These are phyloP conservation scores for Spathaspora passalidarum DNA, from an alignment of 805 yeast species.

Conservation along the genomic window DNA sequence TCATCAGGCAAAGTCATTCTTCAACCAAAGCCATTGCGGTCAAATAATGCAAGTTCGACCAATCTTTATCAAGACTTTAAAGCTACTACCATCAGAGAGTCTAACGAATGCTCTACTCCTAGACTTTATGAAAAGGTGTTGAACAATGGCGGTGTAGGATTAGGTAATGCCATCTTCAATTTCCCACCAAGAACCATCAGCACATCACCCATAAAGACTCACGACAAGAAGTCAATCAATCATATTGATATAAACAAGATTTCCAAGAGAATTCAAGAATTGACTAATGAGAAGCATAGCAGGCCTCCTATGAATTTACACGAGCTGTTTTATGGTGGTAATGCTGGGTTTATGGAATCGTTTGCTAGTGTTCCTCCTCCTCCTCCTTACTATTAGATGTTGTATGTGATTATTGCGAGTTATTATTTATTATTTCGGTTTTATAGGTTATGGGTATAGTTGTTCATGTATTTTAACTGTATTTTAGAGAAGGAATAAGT, in stretches of 20 bases:
- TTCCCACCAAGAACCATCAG: slow-evolving; percentile 19
- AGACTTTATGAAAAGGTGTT: slow-evolving; percentile 15
- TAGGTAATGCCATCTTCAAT: slow-evolving; percentile 33
- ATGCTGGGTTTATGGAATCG: slow-evolving; percentile 9
- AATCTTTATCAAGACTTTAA: slow-evolving; percentile 6
- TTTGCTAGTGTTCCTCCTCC: slow-evolving; percentile 8
- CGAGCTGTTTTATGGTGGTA: background rate
- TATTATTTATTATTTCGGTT: background rate
- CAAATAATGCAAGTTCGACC: background rate
- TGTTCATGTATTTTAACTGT: background rate
- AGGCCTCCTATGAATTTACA: background rate
- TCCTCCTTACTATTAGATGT: slow-evolving; percentile 10
- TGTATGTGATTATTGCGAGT: background rate
- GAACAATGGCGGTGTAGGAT: slow-evolving; percentile 23
- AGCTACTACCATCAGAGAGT: background rate
- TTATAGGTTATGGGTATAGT: background rate
- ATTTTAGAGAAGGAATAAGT: too few relatives aligned
- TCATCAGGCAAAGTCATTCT: slow-evolving; percentile 4
- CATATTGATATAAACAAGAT: slow-evolving; percentile 15
- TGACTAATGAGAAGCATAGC: background rate
- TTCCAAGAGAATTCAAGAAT: slow-evolving; percentile 15
- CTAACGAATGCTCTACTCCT: slow-evolving; percentile 14
- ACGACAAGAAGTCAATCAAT: slow-evolving; percentile 10
- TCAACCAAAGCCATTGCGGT: slow-evolving; percentile 9
- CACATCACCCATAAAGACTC: slow-evolving; percentile 26